Evolutionary conservation across 208 protist species (phyloP).

Genomic region (Leishmania major): DNA sequence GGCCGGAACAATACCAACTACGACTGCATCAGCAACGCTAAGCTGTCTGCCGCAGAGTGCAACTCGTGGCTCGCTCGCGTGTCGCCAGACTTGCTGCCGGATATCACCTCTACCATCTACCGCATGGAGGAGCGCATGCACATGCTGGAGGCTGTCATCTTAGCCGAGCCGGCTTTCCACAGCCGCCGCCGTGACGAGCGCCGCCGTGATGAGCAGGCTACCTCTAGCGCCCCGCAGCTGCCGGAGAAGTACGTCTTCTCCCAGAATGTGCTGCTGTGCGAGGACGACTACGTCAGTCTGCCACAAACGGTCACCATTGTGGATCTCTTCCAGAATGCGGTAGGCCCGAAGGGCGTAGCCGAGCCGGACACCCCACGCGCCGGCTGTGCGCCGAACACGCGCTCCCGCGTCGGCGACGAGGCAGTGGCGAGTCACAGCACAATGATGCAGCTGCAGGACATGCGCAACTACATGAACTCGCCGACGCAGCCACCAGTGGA

Average conservation of each 20-base stretch:
- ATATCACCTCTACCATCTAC: slow-evolving; percentile 62
- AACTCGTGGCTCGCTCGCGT: slow-evolving; percentile 74
- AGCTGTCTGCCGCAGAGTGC: slow-evolving; percentile 77
- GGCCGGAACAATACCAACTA: slow-evolving; percentile 91
- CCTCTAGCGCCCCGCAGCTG: slow-evolving; percentile 28
- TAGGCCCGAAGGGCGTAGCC: slow-evolving; percentile 77
- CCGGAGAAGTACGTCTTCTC: slow-evolving; percentile 89
- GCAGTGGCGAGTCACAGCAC: slow-evolving; percentile 89
- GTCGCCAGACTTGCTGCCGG: slow-evolving; percentile 55
- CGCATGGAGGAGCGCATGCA: slow-evolving; percentile 84
- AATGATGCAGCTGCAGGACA: slow-evolving; percentile 89
- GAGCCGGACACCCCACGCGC: slow-evolving; percentile 88
- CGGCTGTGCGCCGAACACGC: slow-evolving; percentile 42
- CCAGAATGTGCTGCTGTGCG: slow-evolving; percentile 88
- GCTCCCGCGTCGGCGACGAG: slow-evolving; percentile 72
- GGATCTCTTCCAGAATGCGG: slow-evolving; percentile 85
- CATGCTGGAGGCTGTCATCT: slow-evolving; percentile 78
- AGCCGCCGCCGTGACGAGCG: slow-evolving; percentile 65
- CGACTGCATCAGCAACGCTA: slow-evolving; percentile 93
- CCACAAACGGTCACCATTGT: slow-evolving; percentile 90
- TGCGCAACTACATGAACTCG: slow-evolving; percentile 89
- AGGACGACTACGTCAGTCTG: slow-evolving; percentile 78
- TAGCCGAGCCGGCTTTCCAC: slow-evolving; percentile 84
- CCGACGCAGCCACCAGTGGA: slow-evolving; percentile 83
- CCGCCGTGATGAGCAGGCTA: slow-evolving; percentile 52